A percentile compares a stretch with the other conserved stretches of the same genome.
Conservation (phyloP, 306 rosid species). For the Ormosia emarginata region DNA sequence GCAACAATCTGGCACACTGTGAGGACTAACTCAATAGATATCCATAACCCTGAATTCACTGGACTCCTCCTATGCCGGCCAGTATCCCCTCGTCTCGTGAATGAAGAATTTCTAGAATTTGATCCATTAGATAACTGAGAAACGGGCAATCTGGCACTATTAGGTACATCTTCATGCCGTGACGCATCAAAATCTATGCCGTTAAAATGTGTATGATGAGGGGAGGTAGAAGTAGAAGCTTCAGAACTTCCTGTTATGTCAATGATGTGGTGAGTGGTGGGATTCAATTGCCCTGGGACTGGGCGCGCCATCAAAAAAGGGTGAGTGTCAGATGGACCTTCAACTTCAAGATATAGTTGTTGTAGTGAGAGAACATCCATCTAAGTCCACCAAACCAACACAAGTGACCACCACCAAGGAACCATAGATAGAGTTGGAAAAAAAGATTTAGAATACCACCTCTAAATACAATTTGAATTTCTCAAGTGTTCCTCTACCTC, state of each 20-base stretch:
- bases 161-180: conserved; percentile 25
- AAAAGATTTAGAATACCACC: neutral
- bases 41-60: conserved; percentile 87
- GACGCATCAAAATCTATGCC: conserved; percentile 21
- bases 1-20: conserved; percentile 83
- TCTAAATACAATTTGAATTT: neutral
- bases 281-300: conserved; percentile 28
- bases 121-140: conserved; percentile 38
- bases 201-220: conserved; percentile 34
- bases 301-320: conserved; percentile 62
- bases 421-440: conserved; percentile 27
- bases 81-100: conserved; percentile 43
- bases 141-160: conserved; percentile 18
- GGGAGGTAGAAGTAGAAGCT: conserved; percentile 28
- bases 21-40: conserved; percentile 79
- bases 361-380: conserved; percentile 58
- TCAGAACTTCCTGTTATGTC: conserved; percentile 41
- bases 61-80: conserved; percentile 73
- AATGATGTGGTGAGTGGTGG: conserved; percentile 45
- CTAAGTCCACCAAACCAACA: conserved; percentile 33
- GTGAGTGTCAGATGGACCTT: conserved; percentile 36
- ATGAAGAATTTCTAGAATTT: conserved; percentile 49
- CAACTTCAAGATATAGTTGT: conserved; percentile 44
- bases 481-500: too few species aligned
- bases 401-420: conserved; percentile 26